phyloP scores from a whole-genome alignment of 129 eudicot genomes.

The Chrysanthemum seticuspe region DNA sequence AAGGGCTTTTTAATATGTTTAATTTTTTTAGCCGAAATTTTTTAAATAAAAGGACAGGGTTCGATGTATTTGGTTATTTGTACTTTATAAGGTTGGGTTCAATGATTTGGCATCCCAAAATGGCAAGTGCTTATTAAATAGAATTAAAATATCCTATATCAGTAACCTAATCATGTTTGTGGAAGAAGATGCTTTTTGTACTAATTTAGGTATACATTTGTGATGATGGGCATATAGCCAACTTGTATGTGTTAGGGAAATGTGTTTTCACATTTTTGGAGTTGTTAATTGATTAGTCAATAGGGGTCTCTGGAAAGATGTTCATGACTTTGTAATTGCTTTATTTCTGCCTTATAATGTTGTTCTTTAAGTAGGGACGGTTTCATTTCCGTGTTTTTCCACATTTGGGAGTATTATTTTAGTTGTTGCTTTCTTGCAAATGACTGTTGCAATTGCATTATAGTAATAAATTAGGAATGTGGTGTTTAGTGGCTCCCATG shows the following conservation, averaged over 20 bases:
- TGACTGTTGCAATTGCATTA: neutral
- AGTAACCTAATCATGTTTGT: conserved; percentile 18
- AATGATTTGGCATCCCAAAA: conserved; percentile 14
- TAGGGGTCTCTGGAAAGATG: conserved; percentile 12
- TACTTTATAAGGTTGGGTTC: conserved; percentile 15
- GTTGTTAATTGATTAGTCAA: neutral
- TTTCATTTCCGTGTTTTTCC: neutral
- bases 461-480: no score
- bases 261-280: conserved; percentile 16
- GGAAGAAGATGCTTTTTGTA: conserved; percentile 18
- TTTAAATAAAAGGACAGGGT: conserved; percentile 1
- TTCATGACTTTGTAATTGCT: conserved; percentile 5
- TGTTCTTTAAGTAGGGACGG: neutral
- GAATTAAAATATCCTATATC: neutral
- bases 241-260: conserved; percentile 13
- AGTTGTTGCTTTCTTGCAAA: conserved; percentile 24
- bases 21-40: neutral
- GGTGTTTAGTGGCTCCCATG: conserved; percentile 15
- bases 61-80: neutral
- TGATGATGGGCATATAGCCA: neutral
- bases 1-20: neutral
- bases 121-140: conserved; percentile 15
- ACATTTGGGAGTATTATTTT: conserved; percentile 3
- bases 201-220: neutral
- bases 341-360: neutral